These are phyloP conservation scores for Athelia psychrophila DNA, from an alignment of 1,284 basidiomycete species.

Conservation along the genomic window DNA sequence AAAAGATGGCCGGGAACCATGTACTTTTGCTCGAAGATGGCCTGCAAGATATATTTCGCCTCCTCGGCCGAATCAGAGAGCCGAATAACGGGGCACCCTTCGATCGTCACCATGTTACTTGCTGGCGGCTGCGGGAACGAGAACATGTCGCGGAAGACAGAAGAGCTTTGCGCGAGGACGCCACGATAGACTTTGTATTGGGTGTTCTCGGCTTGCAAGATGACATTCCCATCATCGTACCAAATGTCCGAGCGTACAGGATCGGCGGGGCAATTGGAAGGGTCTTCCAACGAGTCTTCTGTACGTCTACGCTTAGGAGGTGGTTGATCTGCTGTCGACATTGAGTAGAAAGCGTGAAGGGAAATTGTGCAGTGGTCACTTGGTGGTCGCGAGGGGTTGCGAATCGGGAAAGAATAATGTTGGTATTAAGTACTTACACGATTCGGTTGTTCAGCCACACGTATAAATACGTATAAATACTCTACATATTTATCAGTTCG, in stretches of 20 bases:
- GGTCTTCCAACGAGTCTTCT: too few species aligned
- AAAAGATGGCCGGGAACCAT: not conserved
- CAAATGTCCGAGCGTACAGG: not conserved
- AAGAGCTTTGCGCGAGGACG: not conserved
- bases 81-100: not conserved
- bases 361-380: too few species aligned
- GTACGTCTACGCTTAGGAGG: too few species aligned
- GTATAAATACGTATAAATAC: too few species aligned
- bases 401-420: too few species aligned
- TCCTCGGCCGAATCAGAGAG: not conserved
- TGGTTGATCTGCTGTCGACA: too few species aligned
- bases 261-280: too few species aligned
- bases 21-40: not conserved
- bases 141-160: not conserved
- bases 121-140: not conserved
- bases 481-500: too few species aligned
- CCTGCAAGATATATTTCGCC: not conserved
- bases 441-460: too few species aligned
- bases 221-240: not conserved
- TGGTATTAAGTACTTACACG: too few species aligned
- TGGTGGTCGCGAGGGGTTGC: too few species aligned
- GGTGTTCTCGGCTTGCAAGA: not conserved
- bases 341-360: too few species aligned
- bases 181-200: not conserved
- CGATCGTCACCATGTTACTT: not conserved